Evolutionary conservation across 495 filamentous ascomycete species (phyloP), one percentile per base, ranked within the genome.

Genomic region (Xanthoparmelia taractica): DNA sequence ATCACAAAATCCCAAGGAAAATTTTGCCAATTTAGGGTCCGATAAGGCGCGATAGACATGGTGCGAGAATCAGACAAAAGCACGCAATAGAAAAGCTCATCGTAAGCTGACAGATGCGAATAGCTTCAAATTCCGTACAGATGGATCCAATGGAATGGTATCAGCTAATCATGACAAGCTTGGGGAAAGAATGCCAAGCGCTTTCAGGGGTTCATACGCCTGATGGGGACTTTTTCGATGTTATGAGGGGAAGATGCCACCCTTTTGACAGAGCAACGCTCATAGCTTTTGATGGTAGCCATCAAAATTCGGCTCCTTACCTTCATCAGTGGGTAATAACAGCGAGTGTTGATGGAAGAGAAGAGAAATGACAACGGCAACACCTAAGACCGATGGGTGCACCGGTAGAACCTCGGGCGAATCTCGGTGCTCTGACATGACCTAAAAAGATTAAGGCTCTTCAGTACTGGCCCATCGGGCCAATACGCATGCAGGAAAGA

Each of bases 41-140:
- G 56, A 66, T 63, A 66, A 66, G 54, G 63, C 50, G 50, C 36
- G 36, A 60, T 57, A 27, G 60, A 63, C 11, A 60, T 58, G 50
- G 36, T 63, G 59, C 64, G 57, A 66, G 64, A 66, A 57, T 40
- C 13, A 31, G 40, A 27, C 15, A 13, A 48, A 31, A 66, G 59
- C 60, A 66, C 64, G 64, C 59, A 52, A 66, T 63, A 31, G 15
- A 25, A 33, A 31, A 8, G n/a, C 36, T n/a, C 29, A 10, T 18
- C 23, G 25, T 20, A 38, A 6, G 29, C 48, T 3, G 25, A 27
- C 10, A 17, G 23, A 29, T 50, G 37, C 56, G 63, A 56, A 60
- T 61, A 65, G 48, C 63, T 18, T 65, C 59, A 48, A 29, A 29
- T 17, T 4, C 8, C 25, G 20, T 17, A 36, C 11, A 25, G 8